Evolutionary conservation across 2,329 filamentous ascomycete species (phyloP).

Genomic region (Bipolaris cookei): DNA sequence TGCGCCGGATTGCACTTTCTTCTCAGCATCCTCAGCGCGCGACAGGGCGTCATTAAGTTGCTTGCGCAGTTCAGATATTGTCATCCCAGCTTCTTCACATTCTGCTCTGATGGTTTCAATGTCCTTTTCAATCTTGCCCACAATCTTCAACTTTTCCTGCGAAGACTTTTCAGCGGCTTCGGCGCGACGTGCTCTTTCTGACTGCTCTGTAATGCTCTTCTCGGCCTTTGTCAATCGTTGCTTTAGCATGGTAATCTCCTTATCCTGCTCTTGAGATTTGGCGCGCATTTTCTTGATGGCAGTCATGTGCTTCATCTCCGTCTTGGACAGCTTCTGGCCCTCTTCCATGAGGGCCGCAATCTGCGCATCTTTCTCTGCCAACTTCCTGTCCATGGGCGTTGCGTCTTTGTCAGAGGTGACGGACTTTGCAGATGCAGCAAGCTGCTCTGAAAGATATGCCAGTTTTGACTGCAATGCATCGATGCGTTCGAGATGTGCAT

Average conservation of each 20-base stretch:
- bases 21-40: conserved; percentile 70
- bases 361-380: conserved; percentile 88
- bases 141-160: conserved; percentile 60
- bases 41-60: conserved; percentile 73
- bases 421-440: conserved; percentile 75
- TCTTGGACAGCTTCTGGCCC: conserved; percentile 84
- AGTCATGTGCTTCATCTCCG: conserved; percentile 81
- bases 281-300: conserved; percentile 79
- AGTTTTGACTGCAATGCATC: conserved; percentile 92
- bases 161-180: conserved; percentile 65
- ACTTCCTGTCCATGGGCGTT: conserved; percentile 67
- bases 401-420: conserved; percentile 57
- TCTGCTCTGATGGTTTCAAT: conserved; percentile 68
- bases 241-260: conserved; percentile 59
- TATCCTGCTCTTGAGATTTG: conserved; percentile 60
- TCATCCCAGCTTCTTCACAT: conserved; percentile 66
- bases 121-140: conserved; percentile 62
- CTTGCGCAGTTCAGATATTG: conserved; percentile 70
- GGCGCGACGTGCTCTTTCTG: conserved; percentile 65
- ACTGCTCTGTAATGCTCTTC: conserved; percentile 66
- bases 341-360: conserved; percentile 91
- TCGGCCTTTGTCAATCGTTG: conserved; percentile 70
- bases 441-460: conserved; percentile 82
- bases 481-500: conserved; percentile 84
- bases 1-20: conserved; percentile 70